Evolutionary conservation across 2,329 filamentous ascomycete species (phyloP).

Genomic region (Diaporthe aspalathi): DNA sequence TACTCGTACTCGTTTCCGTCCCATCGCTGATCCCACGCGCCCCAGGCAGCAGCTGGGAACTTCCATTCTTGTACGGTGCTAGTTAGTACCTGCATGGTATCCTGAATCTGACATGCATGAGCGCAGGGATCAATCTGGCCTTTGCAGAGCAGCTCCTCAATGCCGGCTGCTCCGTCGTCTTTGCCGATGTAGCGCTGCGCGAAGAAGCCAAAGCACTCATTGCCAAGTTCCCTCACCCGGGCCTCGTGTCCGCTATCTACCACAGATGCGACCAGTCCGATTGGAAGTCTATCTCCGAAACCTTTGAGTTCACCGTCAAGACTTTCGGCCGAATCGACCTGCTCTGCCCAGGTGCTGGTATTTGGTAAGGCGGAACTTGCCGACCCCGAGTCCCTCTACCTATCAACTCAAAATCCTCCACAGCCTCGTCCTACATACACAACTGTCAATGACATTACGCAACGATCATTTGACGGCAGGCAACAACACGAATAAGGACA

Average conservation of each 20-base stretch:
- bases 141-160: conserved; percentile 42
- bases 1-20: not conserved
- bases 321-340: conserved; percentile 41
- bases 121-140: conserved; percentile 43
- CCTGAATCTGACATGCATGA: not conserved
- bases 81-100: not conserved
- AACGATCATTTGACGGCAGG: too few relatives aligned
- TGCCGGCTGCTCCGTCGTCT: conserved; percentile 44
- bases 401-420: too few relatives aligned
- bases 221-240: conserved; percentile 35
- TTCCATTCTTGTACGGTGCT: not conserved
- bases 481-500: too few relatives aligned
- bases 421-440: too few relatives aligned
- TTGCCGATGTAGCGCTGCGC: conserved; percentile 44
- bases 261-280: conserved; percentile 41
- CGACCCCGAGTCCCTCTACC: too few relatives aligned
- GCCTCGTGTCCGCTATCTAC: conserved; percentile 23
- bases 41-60: not conserved
- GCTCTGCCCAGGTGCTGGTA: conserved; percentile 40
- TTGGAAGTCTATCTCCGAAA: conserved; percentile 46
- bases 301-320: conserved; percentile 37
- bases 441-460: too few relatives aligned
- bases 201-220: conserved; percentile 42
- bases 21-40: not conserved
- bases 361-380: conserved; percentile 28